Evolutionary conservation across 2,329 filamentous ascomycete genomes (phyloP), one percentile per base, ranked within the genome.

Genomic region (Juglanconis oblonga): DNA sequence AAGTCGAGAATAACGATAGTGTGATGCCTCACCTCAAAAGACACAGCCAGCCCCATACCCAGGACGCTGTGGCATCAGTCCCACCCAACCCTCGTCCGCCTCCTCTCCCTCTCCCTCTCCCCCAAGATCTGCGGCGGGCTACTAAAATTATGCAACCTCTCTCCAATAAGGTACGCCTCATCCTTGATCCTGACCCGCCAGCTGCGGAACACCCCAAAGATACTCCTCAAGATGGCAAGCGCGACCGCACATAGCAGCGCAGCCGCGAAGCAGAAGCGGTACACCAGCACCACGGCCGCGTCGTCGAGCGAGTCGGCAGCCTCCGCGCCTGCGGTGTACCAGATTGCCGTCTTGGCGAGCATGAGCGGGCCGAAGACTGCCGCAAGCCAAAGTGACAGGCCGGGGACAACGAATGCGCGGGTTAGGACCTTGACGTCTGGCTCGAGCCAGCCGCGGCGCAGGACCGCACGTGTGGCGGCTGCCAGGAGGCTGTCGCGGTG

Each of bases 141-240:
- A 24, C 92, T 91, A 75, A 97, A 96, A 73, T 99, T 99, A 76
- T 99, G 96, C 69, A 99, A 76, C 62, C 93, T 80, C 77, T 99
- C 94, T 2, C 95, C 95, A 70, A 98, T 95, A 49, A 99, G 79
- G 72, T 99, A 99, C 0, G 96, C 93, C 75, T 99, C 96, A 72
- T 99, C 96, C 44, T 92, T 82, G 51, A 99, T 92, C 60, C 88
- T 85, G 59, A 87, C 81, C 67, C 90, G 86, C 93, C 94, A 98
- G 24, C 85, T 78, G 51, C 84, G 83, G 55, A 95, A 82, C 55
- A 91, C 82, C 50, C 82, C 76, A 8, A 83, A 69, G n/a, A 88
- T 70, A 10, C 82, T 80, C 69, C 79, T 82, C 8, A 83, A 69
- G 1, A 76, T 71, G 35, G 80, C 73, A 3, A 78, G 67, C 3